Percentiles rank a stretch among this genome's conserved stretches.
These are phyloP conservation scores for Metschnikowia gelsemii DNA, from an alignment of 805 yeast genomes.

Conservation along the genomic window DNA sequence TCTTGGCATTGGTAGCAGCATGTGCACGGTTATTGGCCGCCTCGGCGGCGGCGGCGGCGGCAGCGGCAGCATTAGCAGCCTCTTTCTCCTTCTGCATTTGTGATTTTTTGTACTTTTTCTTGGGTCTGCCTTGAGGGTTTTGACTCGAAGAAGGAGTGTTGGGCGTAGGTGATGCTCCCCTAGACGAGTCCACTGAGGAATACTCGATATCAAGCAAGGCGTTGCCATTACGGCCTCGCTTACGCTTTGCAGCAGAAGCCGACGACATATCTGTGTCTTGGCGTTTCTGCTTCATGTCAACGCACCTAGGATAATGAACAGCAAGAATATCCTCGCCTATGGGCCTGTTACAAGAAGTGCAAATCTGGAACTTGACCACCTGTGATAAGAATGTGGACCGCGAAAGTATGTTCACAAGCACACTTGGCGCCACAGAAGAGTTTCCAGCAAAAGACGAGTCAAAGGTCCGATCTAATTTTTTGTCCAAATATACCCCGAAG, in stretches of 20 bases:
- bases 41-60: conserved; percentile 40
- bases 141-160: conserved; percentile 24
- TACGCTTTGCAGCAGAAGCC: conserved; percentile 22
- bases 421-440: conserved; percentile 22
- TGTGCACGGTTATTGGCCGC: conserved; percentile 22
- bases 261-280: conserved; percentile 20
- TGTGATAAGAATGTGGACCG: conserved; percentile 33
- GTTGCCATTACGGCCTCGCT: conserved; percentile 30
- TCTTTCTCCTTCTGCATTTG: conserved; percentile 46
- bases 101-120: conserved; percentile 44
- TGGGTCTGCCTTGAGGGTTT: conserved; percentile 30
- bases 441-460: conserved; percentile 22
- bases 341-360: conserved; percentile 41
- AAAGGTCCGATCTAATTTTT: conserved; percentile 31
- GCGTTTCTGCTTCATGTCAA: conserved; percentile 39
- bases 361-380: conserved; percentile 38
- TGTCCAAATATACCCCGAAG: conserved; percentile 43
- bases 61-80: conserved; percentile 48
- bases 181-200: conserved; percentile 40
- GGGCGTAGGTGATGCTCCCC: conserved; percentile 40
- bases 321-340: conserved; percentile 36
- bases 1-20: conserved; percentile 19
- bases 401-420: conserved; percentile 25
- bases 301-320: conserved; percentile 36
- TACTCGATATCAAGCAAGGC: conserved; percentile 33